Conservation (phyloP, 495 filamentous ascomycete species). For the Amniculicola lignicola region DNA sequence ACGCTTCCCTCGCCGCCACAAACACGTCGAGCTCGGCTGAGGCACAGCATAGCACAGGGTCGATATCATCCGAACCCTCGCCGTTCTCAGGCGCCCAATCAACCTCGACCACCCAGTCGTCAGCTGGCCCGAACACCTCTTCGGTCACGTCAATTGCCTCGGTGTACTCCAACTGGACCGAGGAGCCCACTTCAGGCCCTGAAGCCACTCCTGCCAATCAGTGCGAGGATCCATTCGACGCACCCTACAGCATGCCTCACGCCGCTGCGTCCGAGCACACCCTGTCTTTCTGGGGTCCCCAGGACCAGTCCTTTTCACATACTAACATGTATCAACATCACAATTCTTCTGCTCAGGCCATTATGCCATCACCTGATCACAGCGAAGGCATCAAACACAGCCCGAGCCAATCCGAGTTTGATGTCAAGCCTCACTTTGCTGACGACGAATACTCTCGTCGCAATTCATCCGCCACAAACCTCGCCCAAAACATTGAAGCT, state of each 20-base stretch:
- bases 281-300: slow-evolving; percentile 22
- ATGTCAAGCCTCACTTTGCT: slow-evolving; percentile 5
- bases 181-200: slow-evolving; percentile 17
- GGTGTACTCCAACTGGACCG: slow-evolving; percentile 30
- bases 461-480: slow-evolving; percentile 33
- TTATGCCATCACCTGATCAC: slow-evolving; percentile 24
- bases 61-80: slow-evolving; percentile 29
- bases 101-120: slow-evolving; percentile 23
- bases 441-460: slow-evolving; percentile 30
- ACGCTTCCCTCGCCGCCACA: slow-evolving; percentile 9
- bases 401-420: slow-evolving; percentile 20
- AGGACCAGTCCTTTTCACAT: slow-evolving; percentile 23
- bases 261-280: slow-evolving; percentile 25
- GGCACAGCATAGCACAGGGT: slow-evolving; percentile 22
- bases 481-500: slow-evolving; percentile 28
- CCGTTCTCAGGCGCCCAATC: slow-evolving; percentile 35
- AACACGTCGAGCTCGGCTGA: slow-evolving; percentile 21
- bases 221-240: slow-evolving; percentile 22
- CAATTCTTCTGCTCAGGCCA: slow-evolving; percentile 29
- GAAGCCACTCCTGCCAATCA: slow-evolving; percentile 17
- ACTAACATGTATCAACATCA: slow-evolving; percentile 29
- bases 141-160: slow-evolving; percentile 30
- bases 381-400: slow-evolving; percentile 20
- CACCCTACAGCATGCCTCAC: slow-evolving; percentile 20
- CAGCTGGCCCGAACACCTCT: slow-evolving; percentile 20